Conservation (phyloP, 2,329 filamentous ascomycete genomes). For the Beauveria rudraprayagi region DNA sequence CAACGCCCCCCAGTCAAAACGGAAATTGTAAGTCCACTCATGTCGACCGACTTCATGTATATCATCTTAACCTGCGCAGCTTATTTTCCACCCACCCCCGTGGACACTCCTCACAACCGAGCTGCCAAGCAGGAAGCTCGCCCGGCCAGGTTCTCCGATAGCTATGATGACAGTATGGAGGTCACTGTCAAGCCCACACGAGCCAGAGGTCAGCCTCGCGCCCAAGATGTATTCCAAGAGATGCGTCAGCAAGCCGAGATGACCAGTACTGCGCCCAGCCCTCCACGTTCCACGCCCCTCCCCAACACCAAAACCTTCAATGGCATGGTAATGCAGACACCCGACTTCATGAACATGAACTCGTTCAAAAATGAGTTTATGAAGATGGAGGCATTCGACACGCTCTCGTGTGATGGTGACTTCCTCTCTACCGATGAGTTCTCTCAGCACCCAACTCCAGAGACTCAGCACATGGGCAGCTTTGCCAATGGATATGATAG, state of each 20-base stretch:
- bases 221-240: conserved; percentile 49
- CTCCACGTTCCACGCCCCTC: conserved; percentile 44
- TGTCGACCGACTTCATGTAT: neutral
- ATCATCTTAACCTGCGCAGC: conserved; percentile 27
- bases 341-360: conserved; percentile 50
- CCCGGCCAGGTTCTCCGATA: conserved; percentile 47
- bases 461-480: conserved; percentile 38
- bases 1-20: conserved; percentile 56
- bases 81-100: conserved; percentile 60
- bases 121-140: conserved; percentile 33
- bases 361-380: conserved; percentile 37
- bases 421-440: conserved; percentile 34
- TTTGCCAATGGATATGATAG: conserved; percentile 36
- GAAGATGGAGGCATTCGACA: conserved; percentile 29
- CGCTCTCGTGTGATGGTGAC: conserved; percentile 23
- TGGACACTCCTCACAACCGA: conserved; percentile 51
- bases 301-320: conserved; percentile 39
- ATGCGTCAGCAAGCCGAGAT: conserved; percentile 50
- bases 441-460: conserved; percentile 46
- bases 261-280: conserved; percentile 42
- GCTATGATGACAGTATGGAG: conserved; percentile 58
- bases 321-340: conserved; percentile 43
- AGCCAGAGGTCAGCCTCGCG: conserved; percentile 33
- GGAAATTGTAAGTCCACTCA: conserved; percentile 42
- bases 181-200: conserved; percentile 54